Percentiles rank a stretch among this genome's conserved stretches.
Conservation (phyloP, 1,139 yeast genomes). For the Candida mesenterica region DNA sequence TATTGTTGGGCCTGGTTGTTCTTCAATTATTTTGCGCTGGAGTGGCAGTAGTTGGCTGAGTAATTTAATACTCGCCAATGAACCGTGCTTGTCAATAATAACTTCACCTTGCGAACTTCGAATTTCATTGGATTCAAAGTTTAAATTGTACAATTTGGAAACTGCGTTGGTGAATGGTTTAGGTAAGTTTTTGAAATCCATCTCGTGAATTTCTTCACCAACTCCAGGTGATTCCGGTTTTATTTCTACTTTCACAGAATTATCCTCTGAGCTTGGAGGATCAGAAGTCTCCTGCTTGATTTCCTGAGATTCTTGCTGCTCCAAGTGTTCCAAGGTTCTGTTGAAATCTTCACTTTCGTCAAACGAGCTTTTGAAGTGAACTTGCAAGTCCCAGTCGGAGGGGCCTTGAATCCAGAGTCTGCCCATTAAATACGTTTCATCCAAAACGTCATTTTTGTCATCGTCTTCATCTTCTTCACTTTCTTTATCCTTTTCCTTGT, state of each 20-base stretch:
- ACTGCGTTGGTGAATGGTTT: conserved; percentile 20
- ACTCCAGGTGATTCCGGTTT: no score
- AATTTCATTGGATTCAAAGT: conserved; percentile 20
- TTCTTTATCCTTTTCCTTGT: conserved; percentile 37
- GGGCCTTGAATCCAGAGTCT: conserved; percentile 96
- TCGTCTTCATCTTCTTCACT: conserved; percentile 39
- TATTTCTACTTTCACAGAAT: background rate
- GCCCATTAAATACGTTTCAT: conserved; percentile 79
- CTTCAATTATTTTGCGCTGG: conserved; percentile 70
- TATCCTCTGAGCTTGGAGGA: no score
- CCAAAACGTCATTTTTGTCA: conserved; percentile 40
- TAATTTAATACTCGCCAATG: conserved; percentile 23
- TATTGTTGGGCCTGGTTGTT: conserved; percentile 53
- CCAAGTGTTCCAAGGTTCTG: conserved; percentile 9
- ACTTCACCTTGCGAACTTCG: conserved; percentile 11
- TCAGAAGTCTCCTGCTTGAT: no score
- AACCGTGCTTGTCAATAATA: conserved; percentile 47
- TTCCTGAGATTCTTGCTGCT: conserved; percentile 6
- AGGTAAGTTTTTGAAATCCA: conserved; percentile 18
- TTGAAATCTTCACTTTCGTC: conserved; percentile 5
- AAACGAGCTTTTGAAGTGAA: conserved; percentile 24
- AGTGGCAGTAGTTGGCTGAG: conserved; percentile 35
- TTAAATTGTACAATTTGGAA: conserved; percentile 17
- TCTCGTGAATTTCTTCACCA: conserved; percentile 2
- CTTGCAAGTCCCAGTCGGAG: conserved; percentile 54